Base-by-base conservation (phyloP, 2,329 filamentous ascomycete genomes). In the Cadophora sp. region DNA sequence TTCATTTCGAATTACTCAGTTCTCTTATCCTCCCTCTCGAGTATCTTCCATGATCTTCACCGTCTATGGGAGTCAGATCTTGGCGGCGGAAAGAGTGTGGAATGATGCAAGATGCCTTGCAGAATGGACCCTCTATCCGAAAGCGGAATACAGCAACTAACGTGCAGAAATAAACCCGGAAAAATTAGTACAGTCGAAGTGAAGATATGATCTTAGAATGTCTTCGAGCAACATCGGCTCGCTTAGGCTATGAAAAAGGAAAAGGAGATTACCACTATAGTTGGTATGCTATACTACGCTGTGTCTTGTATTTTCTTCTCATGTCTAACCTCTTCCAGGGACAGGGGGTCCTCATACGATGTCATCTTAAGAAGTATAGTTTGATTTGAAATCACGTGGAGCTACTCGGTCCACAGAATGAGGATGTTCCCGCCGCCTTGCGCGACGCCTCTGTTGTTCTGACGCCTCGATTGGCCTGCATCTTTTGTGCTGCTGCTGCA, bases 351-450 rank as follows among this genome's bases (percentile, higher is more conserved):
- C 16, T 29, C 22, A 55, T 55, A 29, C 40, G 19, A 59, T 40
- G 29, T 8, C 34, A 37, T 7, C 26, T 37, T 59, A 59, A 59
- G 31, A 48, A 61, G 37, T 46, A 48, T 27, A 46, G 48, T 46
- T 61, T 61, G 37, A 61, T 61, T 61, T 29, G 24, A 62, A 34
- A 48, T 62, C 59, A 62, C 59, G 59, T 62, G 43, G 24, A 62
- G 22, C 55, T 26, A 22, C 7, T 40, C 22, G 55, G 29, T 4
- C 16, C 55, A 40, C 19, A 22, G 29, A 58, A 58, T 29, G 22
- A 29, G 27, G 43, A n/a, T 22, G 43, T 48, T 48, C 43, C 43
- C 43, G 43, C 19, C 43, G 43, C 43, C 22, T 48, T 22, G 43
- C 43, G 19, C n/a, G 43, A 48, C 43, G 43, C 43, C 22, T 48